Evolutionary conservation across 1,139 yeast species (phyloP).

Genomic region (Blastobotrys persicus): DNA sequence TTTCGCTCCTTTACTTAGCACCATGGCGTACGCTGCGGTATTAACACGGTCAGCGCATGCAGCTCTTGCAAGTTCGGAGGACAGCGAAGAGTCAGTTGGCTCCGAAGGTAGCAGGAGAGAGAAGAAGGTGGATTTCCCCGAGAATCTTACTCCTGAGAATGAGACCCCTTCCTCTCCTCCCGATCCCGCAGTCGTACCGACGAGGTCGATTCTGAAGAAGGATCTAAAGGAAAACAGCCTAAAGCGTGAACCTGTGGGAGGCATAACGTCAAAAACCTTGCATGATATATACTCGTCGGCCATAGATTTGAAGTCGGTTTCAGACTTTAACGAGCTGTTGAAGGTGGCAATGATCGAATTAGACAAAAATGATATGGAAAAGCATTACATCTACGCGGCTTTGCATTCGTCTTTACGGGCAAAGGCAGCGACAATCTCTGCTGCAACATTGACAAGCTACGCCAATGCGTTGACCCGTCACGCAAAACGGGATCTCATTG

Average conservation of each 20-base stretch:
- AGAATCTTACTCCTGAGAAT: conserved; percentile 5
- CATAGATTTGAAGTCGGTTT: conserved; percentile 19
- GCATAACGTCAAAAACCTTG: conserved; percentile 13
- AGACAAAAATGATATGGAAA: conserved; percentile 13
- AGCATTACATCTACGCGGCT: conserved; percentile 21
- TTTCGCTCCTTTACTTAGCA: conserved; percentile 31
- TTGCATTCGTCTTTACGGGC: conserved; percentile 23
- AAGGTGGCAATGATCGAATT: conserved; percentile 24
- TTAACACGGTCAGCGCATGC: conserved; percentile 6
- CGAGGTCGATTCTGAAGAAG: conserved; percentile 17
- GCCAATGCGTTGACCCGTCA: conserved; percentile 12
- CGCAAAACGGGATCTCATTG: conserved; percentile 26
- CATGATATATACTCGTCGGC: conserved; percentile 24
- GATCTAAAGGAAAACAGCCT: neutral
- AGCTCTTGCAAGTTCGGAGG: neutral
- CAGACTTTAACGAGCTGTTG: conserved; percentile 23
- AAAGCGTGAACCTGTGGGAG: conserved; percentile 2
- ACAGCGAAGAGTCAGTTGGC: neutral
- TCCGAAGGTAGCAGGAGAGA: neutral
- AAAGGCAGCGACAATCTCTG: conserved; percentile 14
- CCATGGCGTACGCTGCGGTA: conserved; percentile 59
- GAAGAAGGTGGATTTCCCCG: conserved; percentile 7
- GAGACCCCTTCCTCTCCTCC: conserved; percentile 18
- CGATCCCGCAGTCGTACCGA: conserved; percentile 12
- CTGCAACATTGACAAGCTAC: conserved; percentile 19